phyloP scores from a whole-genome alignment of 768 basidiomycete genomes.

The Panaeolus papilionaceus region DNA sequence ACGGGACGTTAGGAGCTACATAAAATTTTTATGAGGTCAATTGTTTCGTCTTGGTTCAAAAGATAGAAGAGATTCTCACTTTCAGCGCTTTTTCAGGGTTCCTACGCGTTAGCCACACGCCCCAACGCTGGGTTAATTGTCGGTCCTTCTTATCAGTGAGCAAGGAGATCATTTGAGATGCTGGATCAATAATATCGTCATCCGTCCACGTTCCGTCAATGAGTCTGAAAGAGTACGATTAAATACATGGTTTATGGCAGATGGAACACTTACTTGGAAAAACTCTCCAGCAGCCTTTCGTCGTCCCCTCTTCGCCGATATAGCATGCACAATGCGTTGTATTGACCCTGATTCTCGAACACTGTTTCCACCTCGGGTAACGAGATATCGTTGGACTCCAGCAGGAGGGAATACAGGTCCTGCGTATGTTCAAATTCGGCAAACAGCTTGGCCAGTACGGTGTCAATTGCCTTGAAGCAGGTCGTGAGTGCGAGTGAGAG shows the following conservation, averaged over 20 bases:
- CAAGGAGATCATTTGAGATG: constrained; percentile 62
- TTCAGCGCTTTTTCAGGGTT: constrained; percentile 76
- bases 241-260: background rate
- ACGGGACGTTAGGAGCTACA: constrained; percentile 65
- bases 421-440: constrained; percentile 63
- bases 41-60: background rate
- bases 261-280: constrained; percentile 65
- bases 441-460: constrained; percentile 78
- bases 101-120: constrained; percentile 76
- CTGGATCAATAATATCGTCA: constrained; percentile 66
- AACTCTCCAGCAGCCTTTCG: constrained; percentile 67
- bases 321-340: constrained; percentile 65
- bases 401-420: constrained; percentile 65
- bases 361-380: constrained; percentile 68
- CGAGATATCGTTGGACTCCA: constrained; percentile 58
- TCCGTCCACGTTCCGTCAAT: constrained; percentile 72
- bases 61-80: constrained; percentile 42
- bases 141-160: constrained; percentile 66
- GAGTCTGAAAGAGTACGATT: constrained; percentile 41
- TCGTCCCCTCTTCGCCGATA: constrained; percentile 64
- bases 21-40: background rate
- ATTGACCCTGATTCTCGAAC: constrained; percentile 57
- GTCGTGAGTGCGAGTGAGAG: constrained; percentile 1
- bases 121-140: constrained; percentile 73
- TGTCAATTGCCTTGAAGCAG: constrained; percentile 72